Conservation (phyloP, 805 yeast genomes). For the Pichia deserticola region DNA sequence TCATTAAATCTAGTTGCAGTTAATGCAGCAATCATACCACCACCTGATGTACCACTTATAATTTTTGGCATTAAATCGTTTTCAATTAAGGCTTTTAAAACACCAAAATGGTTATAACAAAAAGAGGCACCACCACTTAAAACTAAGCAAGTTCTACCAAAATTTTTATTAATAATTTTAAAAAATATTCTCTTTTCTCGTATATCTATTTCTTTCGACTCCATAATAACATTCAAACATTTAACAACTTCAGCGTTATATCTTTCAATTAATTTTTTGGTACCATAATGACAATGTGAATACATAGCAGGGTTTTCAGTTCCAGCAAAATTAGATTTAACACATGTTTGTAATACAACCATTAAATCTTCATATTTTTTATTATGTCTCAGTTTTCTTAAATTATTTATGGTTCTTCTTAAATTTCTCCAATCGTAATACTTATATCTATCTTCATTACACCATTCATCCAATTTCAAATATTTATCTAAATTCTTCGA, state of each 20-base stretch:
- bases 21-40: conserved; percentile 69
- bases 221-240: conserved; percentile 38
- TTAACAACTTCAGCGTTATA: conserved; percentile 47
- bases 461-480: conserved; percentile 60
- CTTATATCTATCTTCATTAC: conserved; percentile 48
- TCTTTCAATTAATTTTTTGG: conserved; percentile 50
- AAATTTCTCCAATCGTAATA: conserved; percentile 65
- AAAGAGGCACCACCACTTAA: conserved; percentile 77
- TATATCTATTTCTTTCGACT: conserved; percentile 30
- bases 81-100: conserved; percentile 63
- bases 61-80: conserved; percentile 59
- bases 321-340: conserved; percentile 72
- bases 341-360: conserved; percentile 54
- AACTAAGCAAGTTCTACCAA: conserved; percentile 66
- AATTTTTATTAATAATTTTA: conserved; percentile 50
- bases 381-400: conserved; percentile 30
- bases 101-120: conserved; percentile 71
- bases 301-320: conserved; percentile 65
- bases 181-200: conserved; percentile 46
- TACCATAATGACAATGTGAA: conserved; percentile 70
- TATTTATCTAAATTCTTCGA: conserved; percentile 52
- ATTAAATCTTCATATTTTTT: conserved; percentile 39
- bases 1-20: conserved; percentile 63
- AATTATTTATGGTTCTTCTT: conserved; percentile 36
- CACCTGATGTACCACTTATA: conserved; percentile 75